These are phyloP conservation scores for Saccharomyces pastorianus DNA, from an alignment of 1,139 yeast species.

Conservation along the genomic window DNA sequence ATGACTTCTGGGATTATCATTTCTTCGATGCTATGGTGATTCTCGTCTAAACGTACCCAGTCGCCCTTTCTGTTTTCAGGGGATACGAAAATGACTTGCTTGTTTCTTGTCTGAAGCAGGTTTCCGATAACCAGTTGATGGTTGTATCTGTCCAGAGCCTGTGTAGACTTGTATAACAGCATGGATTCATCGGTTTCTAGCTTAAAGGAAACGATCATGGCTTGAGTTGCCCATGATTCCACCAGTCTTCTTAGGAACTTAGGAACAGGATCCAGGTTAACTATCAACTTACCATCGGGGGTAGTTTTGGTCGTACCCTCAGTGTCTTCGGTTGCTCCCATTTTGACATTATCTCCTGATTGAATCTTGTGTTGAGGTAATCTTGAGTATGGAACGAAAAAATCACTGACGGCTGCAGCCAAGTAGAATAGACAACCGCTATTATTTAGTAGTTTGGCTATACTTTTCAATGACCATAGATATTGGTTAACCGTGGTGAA, in stretches of 20 bases:
- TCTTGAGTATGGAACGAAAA: constrained; percentile 77
- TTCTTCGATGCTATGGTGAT: constrained; percentile 28
- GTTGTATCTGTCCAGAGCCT: constrained; percentile 73
- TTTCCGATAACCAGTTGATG: constrained; percentile 96
- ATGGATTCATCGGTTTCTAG: constrained; percentile 78
- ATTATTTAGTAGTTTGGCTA: constrained; percentile 52
- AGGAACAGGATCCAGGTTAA: constrained; percentile 94
- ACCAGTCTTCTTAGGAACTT: constrained; percentile 82
- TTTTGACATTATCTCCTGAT: constrained; percentile 45
- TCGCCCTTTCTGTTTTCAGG: constrained; percentile 33
- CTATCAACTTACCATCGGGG: constrained; percentile 57
- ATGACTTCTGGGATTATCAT: constrained; percentile 71
- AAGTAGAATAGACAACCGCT: constrained; percentile 69
- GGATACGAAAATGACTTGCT: constrained; percentile 79
- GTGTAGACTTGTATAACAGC: constrained; percentile 63
- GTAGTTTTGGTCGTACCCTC: constrained; percentile 19
- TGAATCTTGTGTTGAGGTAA: constrained; percentile 93
- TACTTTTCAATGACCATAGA: constrained; percentile 65
- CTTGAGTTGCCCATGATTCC: constrained; percentile 89
- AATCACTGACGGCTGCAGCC: constrained; percentile 97
- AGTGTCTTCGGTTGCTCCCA: constrained; percentile 2
- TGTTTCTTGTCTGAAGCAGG: constrained; percentile 77
- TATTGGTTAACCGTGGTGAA: constrained; percentile 97
- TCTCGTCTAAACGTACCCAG: constrained; percentile 47
- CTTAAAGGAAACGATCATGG: constrained; percentile 92